These are phyloP conservation scores for Umbilicus rupestris DNA, from an alignment of 164 flowering plant species.

Conservation along the genomic window DNA sequence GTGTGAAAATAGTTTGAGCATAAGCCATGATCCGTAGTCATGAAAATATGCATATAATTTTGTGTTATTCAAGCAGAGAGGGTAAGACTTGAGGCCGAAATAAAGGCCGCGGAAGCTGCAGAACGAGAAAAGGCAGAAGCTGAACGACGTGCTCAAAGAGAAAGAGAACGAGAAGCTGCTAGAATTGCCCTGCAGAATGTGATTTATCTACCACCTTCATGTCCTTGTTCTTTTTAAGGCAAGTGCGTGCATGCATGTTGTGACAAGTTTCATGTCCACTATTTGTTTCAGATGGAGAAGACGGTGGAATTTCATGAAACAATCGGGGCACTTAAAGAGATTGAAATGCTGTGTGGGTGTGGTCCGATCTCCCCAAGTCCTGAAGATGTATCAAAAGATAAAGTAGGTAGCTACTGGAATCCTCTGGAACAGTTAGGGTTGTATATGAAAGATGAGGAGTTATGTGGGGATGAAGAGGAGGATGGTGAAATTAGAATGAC, in stretches of 20 bases:
- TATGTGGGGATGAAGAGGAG: conserved; percentile 24
- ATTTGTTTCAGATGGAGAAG: conserved; percentile 45
- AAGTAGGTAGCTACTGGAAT: not conserved
- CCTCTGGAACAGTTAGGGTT: conserved; percentile 32
- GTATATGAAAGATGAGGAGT: conserved; percentile 21
- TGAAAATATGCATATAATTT: not conserved
- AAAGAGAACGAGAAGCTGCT: conserved; percentile 70
- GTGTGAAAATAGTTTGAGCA: too few relatives aligned
- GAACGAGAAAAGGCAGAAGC: conserved; percentile 31
- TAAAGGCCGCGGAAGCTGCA: conserved; percentile 59
- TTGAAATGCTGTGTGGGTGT: conserved; percentile 34
- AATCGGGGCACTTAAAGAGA: conserved; percentile 31
- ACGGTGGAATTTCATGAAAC: conserved; percentile 57
- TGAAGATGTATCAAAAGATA: not conserved
- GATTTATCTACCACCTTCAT: not conserved
- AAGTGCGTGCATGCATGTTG: not conserved
- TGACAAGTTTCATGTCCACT: not conserved
- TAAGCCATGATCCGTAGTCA: too few relatives aligned
- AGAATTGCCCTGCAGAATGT: conserved; percentile 63
- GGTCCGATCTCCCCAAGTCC: conserved; percentile 1
- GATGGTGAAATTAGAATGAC: not conserved
- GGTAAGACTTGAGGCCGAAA: conserved; percentile 54
- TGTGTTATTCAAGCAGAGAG: conserved; percentile 31
- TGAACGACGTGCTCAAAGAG: conserved; percentile 40
- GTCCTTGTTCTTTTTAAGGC: not conserved